These are phyloP conservation scores for Leptomonas pyrrhocoris DNA, from an alignment of 208 protist species.

Conservation along the genomic window DNA sequence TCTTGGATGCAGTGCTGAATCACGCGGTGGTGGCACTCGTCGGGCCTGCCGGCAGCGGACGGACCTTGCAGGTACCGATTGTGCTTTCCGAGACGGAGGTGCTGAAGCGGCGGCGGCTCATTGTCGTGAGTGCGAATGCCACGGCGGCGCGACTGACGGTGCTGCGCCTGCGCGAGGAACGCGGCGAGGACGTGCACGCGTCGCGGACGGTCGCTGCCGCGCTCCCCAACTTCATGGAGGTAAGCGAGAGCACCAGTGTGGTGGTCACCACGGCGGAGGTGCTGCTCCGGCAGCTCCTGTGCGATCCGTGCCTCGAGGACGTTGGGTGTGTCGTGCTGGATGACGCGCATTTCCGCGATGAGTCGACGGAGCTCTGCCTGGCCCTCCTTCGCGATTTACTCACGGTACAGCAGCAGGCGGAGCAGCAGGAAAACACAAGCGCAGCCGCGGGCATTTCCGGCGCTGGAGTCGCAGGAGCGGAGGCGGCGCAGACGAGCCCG, in stretches of 20 bases:
- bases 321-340: constrained; percentile 84
- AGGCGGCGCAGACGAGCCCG: constrained; percentile 9
- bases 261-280: constrained; percentile 84
- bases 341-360: constrained; percentile 77
- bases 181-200: constrained; percentile 63
- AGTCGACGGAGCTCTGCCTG: constrained; percentile 74
- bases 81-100: constrained; percentile 86
- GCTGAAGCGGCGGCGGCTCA: constrained; percentile 73
- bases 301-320: constrained; percentile 75
- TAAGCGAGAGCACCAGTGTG: constrained; percentile 56
- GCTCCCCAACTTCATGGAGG: constrained; percentile 49
- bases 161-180: constrained; percentile 80
- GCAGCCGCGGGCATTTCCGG: background rate
- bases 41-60: constrained; percentile 55
- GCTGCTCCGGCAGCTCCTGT: constrained; percentile 81
- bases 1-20: constrained; percentile 74
- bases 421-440: constrained; percentile 9
- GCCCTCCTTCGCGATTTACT: constrained; percentile 63
- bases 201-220: constrained; percentile 56
- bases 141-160: constrained; percentile 62
- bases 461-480: background rate
- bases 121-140: constrained; percentile 71
- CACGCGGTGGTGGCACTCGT: constrained; percentile 67
- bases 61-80: constrained; percentile 79
- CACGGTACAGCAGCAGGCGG: constrained; percentile 29